Evolutionary conservation across 2,329 filamentous ascomycete species (phyloP).

Genomic region (Ascochyta viciae-villosae): DNA sequence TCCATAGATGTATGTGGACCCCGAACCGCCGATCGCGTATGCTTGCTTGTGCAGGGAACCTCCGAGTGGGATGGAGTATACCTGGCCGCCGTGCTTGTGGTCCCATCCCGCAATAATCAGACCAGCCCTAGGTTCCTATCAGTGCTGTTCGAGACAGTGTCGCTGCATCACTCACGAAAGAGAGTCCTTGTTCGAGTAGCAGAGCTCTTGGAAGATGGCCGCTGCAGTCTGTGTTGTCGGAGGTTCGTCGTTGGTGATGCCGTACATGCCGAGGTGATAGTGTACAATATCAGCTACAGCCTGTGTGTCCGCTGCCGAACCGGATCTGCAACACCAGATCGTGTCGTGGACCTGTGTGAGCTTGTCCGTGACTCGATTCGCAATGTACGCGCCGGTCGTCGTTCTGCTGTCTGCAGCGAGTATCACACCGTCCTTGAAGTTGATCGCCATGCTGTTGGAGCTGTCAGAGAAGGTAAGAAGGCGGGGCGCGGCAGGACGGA

Average conservation of each 20-base stretch:
- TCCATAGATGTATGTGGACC: constrained; percentile 99
- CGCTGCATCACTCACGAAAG: constrained; percentile 69
- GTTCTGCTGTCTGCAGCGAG: constrained; percentile 97
- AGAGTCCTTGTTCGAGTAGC: constrained; percentile 95
- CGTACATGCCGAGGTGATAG: constrained; percentile 93
- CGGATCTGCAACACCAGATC: constrained; percentile 99
- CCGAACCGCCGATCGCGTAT: constrained; percentile 94
- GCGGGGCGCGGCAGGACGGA: constrained; percentile 57
- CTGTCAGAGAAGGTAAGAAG: constrained; percentile 25
- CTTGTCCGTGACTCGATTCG: constrained; percentile 99
- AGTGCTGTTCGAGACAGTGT: constrained; percentile 16
- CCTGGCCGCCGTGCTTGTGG: constrained; percentile 90
- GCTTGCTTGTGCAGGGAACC: constrained; percentile 97
- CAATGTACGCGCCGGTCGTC: constrained; percentile 97
- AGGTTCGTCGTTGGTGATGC: constrained; percentile 84
- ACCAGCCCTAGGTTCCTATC: constrained; percentile 70
- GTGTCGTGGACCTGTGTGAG: constrained; percentile 98
- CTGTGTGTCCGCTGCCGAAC: constrained; percentile 96
- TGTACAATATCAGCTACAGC: constrained; percentile 98
- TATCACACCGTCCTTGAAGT: constrained; percentile 98
- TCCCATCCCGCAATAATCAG: constrained; percentile 99
- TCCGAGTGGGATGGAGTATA: constrained; percentile 95
- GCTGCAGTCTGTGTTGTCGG: constrained; percentile 96
- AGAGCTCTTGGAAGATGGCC: constrained; percentile 96
- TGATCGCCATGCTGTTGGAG: constrained; percentile 86